Evolutionary conservation across 163 green algal species (phyloP), one percentile per base, ranked within the genome.

Genomic region (Chlorella variabilis): DNA sequence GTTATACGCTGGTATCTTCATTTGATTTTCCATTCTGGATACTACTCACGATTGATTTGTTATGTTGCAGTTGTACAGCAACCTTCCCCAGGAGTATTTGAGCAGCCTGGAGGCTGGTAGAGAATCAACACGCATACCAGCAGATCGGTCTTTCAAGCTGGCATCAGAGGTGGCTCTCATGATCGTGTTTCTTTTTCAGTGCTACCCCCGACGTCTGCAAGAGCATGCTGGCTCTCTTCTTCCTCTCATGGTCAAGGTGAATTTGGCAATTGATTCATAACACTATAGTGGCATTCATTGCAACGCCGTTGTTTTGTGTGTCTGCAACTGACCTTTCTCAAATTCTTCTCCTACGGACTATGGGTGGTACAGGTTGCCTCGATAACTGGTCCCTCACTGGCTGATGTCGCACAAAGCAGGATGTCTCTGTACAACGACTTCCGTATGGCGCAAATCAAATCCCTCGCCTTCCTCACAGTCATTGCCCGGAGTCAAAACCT

Each of bases 381-480:
- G 20, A 74, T 92, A 21, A 41, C 45, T 15, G 90, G 91, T 0
- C 91, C 92, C 11, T 61, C 71, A 3, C 73, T 84, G 1, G 27
- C 27, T 0, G 68, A 80, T 39, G 62, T 92, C 31, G 71, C 87
- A 20, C 11, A 59, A 5, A 63, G 51, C 25, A 85, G 84, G 25
- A 68, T 83, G n/a, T 42, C 81, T 2, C 34, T 75, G 0, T 93
- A 88, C 56, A 75, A 68, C 6, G 94, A 98, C 80, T 82, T 98
- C 54, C 96, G 94, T 74, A 87, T 87, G 29, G 91, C 92, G 2
- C 75, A 97, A 80, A 88, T 97, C 75, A 96, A 97, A 81, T 93
- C 86, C 17, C 66, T 96, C 51, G 88, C 83, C 39, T 96, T 97
- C 77, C 78, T 96, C 42, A 94, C 88, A 1, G 94, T 93, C 74